Base-by-base conservation (phyloP, 441 rosid species). In the Breynia disticha region DNA sequence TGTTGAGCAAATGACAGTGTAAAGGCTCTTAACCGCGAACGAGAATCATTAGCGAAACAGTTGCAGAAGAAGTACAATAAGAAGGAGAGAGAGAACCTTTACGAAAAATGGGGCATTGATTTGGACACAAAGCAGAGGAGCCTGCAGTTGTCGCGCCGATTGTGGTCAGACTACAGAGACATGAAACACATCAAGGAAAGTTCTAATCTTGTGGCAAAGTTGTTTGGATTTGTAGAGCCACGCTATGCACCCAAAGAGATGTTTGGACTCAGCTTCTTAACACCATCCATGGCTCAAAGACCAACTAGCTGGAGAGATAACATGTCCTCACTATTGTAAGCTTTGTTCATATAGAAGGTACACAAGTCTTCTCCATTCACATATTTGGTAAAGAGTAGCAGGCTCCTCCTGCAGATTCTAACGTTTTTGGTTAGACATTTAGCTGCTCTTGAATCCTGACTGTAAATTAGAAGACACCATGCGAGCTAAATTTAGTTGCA, bases 111-210 rank as follows among this genome's bases (percentile, higher is more conserved):
- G 99, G 84, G 78, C 4, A 76, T 89, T 32, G 59, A 67, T 46
- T 59, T 86, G 59, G 74, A 73, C 62, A 69, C 95, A 22, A 86
- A 83, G 76, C 83, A 75, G 68, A 80, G 97, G 67, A 80, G 96
- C 63, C 63, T 72, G 50, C 95, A 89, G 57, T 64, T 91, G 64
- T 75, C 84, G 11, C 60, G 74, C 46, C 75, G 67, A 15, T 20
- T 84, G 50, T 89, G 95, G 96, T 71, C 82, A 44, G 67, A 77
- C 67, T 61, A 73, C 15, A 69, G 67, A 57, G 86, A 86, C 60
- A 46, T 69, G 73, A 76, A 71, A 44, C 97, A 84, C 56, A 60
- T 86, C 19, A 60, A 55, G 46, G 80, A 81, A 57, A 93, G 99
- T 70, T 86, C 96, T 19, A 50, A 67, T 16, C 73, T 86, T 16